Evolutionary conservation across 768 basidiomycete genomes (phyloP).

Genomic region (Strobilomyces dryophilus): DNA sequence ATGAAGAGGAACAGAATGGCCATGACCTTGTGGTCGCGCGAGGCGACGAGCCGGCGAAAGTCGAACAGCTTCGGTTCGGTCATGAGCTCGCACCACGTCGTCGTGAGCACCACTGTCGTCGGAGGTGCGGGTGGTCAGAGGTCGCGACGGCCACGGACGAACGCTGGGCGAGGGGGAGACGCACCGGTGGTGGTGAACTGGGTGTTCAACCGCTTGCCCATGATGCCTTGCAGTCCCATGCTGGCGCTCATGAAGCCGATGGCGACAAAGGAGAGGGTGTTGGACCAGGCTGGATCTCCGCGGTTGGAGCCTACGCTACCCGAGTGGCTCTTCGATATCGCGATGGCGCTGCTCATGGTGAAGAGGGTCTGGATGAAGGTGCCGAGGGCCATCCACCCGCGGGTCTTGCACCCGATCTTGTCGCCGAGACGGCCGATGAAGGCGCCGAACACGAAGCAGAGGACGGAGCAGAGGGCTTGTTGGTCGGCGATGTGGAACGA

Average conservation of each 20-base stretch:
- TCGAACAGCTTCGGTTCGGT: too few species aligned
- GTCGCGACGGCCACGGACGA: too few species aligned
- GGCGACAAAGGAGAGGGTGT: slow-evolving; percentile 59
- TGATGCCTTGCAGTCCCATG: too few species aligned
- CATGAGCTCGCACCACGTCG: too few species aligned
- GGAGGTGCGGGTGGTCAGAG: too few species aligned
- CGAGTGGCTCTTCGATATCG: slow-evolving; percentile 68
- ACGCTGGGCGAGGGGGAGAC: too few species aligned
- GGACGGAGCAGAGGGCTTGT: slow-evolving; percentile 77
- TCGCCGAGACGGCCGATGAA: slow-evolving; percentile 83
- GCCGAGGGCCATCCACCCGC: slow-evolving; percentile 68
- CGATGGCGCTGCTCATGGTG: slow-evolving; percentile 68
- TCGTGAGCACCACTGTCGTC: too few species aligned
- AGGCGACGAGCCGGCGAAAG: too few species aligned
- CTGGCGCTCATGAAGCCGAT: slow-evolving; percentile 26
- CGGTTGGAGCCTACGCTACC: slow-evolving; percentile 49
- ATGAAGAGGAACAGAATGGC: too few species aligned
- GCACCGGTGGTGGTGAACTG: too few species aligned
- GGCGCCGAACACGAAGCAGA: slow-evolving; percentile 76
- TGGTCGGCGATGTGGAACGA: slow-evolving; percentile 78
- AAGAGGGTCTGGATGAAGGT: slow-evolving; percentile 73
- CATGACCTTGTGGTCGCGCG: too few species aligned
- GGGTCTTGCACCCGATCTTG: slow-evolving; percentile 65
- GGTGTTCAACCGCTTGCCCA: too few species aligned
- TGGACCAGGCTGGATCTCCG: slow-evolving; percentile 68